phyloP scores from a whole-genome alignment of 202 grass and related monocot species.

The Schoenoplectus tabernaemontani region DNA sequence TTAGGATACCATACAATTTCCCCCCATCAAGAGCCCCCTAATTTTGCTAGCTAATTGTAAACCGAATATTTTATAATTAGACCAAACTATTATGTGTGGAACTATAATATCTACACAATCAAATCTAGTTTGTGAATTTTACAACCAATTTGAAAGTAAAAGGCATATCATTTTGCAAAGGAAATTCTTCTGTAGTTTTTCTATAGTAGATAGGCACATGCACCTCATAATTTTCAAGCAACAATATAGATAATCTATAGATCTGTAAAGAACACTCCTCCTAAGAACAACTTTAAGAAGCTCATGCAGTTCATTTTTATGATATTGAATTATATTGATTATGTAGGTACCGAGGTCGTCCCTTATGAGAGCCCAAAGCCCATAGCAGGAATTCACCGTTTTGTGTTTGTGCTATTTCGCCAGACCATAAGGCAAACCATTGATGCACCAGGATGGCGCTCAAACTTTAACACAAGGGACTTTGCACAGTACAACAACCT shows the following conservation, averaged over 20 bases:
- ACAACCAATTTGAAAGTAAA: not conserved
- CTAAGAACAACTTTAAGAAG: no score
- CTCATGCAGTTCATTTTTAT: not conserved
- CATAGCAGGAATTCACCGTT: constrained; percentile 71
- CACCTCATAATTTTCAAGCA: not conserved
- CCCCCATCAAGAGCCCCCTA: not conserved
- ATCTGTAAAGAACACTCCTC: not conserved
- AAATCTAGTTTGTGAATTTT: not conserved
- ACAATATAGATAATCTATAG: not conserved
- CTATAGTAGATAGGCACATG: no score
- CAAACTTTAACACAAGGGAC: constrained; percentile 83
- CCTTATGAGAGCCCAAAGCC: constrained; percentile 75
- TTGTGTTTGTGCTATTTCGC: constrained; percentile 73
- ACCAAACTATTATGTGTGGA: not conserved
- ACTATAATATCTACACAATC: not conserved
- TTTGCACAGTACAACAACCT: constrained; percentile 67
- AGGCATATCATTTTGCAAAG: not conserved
- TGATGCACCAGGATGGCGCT: constrained; percentile 65
- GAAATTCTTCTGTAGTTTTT: not conserved
- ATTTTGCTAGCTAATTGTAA: not conserved
- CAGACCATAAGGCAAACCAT: constrained; percentile 61
- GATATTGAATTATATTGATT: no score
- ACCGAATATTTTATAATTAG: not conserved
- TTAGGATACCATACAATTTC: not conserved
- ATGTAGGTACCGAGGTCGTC: constrained; percentile 68